These are phyloP conservation scores for Chaetoceros muelleri DNA, from an alignment of 108 stramenopile genomes.

Conservation along the genomic window DNA sequence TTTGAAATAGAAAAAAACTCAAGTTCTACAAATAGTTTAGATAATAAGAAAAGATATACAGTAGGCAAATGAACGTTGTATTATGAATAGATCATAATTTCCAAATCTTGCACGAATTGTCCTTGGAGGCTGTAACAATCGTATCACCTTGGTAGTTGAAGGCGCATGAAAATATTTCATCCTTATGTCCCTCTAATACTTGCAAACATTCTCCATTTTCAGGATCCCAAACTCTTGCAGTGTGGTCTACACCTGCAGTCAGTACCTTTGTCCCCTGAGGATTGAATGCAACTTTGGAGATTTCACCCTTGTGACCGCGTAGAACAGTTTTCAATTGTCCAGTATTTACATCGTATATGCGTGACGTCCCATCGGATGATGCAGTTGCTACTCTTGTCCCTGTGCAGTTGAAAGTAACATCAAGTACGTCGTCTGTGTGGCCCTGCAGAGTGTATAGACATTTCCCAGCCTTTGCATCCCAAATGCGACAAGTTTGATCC, in stretches of 20 bases:
- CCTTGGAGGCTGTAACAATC: too few relatives aligned
- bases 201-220: conserved; percentile 41
- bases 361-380: neutral
- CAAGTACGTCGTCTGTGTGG: too few relatives aligned
- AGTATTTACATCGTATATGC: conserved; percentile 45
- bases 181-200: conserved; percentile 40
- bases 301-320: conserved; percentile 53
- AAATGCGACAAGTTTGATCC: too few relatives aligned
- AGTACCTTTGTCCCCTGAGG: conserved; percentile 31
- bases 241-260: conserved; percentile 46
- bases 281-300: conserved; percentile 44
- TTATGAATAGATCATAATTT: too few relatives aligned
- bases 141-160: conserved; percentile 1
- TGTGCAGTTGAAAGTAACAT: too few relatives aligned
- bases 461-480: too few relatives aligned
- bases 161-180: conserved; percentile 24
- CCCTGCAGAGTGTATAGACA: too few relatives aligned
- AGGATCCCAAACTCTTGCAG: conserved; percentile 54
- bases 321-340: conserved; percentile 50
- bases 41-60: too few relatives aligned
- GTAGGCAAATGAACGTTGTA: too few relatives aligned
- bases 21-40: too few relatives aligned
- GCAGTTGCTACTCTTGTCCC: neutral
- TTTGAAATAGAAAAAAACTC: too few relatives aligned
- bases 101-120: too few relatives aligned